Percentiles rank a stretch among this genome's conserved stretches.
phyloP scores from a whole-genome alignment of 495 filamentous ascomycete species.

The Rostrohypoxylon terebratum region DNA sequence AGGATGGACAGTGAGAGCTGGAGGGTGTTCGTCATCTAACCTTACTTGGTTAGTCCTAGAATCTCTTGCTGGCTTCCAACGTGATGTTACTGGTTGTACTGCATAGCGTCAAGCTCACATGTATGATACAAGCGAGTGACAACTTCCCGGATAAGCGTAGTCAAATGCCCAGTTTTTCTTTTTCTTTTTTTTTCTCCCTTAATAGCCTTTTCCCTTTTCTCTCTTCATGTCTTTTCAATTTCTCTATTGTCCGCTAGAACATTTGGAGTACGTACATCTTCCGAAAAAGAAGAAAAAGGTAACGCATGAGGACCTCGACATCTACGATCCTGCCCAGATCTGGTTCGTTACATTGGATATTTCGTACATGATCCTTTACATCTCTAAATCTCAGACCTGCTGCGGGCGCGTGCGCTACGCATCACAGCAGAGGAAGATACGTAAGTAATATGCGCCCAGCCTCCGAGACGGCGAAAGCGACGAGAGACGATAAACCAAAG shows the following conservation, averaged over 20 bases:
- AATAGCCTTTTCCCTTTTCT: background rate
- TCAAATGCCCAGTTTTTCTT: conserved; percentile 15
- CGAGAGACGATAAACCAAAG: conserved; percentile 22
- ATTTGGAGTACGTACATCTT: conserved; percentile 3
- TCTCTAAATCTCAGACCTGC: conserved; percentile 29
- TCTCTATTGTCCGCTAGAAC: background rate
- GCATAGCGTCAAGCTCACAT: conserved; percentile 34
- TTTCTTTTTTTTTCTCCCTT: no score
- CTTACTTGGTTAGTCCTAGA: conserved; percentile 27
- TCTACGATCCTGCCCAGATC: conserved; percentile 13
- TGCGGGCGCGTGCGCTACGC: conserved; percentile 31
- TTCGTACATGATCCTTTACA: conserved; percentile 36
- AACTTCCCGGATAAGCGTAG: conserved; percentile 40
- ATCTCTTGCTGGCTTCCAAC: conserved; percentile 8
- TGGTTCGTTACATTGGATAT: conserved; percentile 40
- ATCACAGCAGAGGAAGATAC: conserved; percentile 32
- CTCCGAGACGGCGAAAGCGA: conserved; percentile 19
- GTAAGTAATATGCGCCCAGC: conserved; percentile 14
- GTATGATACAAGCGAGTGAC: conserved; percentile 21
- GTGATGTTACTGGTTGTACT: conserved; percentile 6
- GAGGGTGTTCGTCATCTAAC: conserved; percentile 24
- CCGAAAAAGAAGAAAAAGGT: background rate
- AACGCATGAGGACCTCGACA: background rate
- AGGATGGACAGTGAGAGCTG: conserved; percentile 1
- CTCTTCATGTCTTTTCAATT: background rate